A percentile compares a stretch with the other conserved stretches of the same genome.
These are phyloP conservation scores for Silene conica DNA, from an alignment of 148 eudicot species.

Conservation along the genomic window DNA sequence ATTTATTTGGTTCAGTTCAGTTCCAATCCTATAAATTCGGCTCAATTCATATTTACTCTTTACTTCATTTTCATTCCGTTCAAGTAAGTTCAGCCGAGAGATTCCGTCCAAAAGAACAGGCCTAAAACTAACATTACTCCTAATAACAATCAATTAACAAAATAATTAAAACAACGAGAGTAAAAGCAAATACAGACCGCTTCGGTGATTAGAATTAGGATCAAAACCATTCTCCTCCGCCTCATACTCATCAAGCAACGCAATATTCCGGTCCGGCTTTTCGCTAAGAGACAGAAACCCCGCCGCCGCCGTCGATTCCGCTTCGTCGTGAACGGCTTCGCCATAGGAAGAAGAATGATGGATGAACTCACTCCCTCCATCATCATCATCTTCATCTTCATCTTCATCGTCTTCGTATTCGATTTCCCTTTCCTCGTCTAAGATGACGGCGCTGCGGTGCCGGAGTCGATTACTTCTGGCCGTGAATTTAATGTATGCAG, in stretches of 20 bases:
- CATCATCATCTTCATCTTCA: conserved; percentile 29
- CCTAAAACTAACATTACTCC: neutral
- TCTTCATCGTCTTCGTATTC: conserved; percentile 8
- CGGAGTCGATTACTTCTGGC: conserved; percentile 15
- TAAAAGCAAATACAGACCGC: conserved; percentile 37
- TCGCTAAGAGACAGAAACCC: conserved; percentile 56
- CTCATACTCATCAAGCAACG: conserved; percentile 85
- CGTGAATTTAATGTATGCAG: conserved; percentile 15
- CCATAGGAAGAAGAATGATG: neutral
- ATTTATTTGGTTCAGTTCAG: no score
- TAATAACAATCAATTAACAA: neutral
- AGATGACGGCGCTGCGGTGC: conserved; percentile 9
- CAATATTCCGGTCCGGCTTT: conserved; percentile 72
- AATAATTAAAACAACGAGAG: neutral
- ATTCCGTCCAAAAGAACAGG: neutral
- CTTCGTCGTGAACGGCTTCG: conserved; percentile 28
- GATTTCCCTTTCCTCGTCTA: neutral
- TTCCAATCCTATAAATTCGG: no score
- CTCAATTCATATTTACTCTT: no score
- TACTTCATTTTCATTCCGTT: no score
- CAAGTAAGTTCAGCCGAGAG: neutral
- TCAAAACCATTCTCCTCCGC: conserved; percentile 66
- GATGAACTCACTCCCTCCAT: conserved; percentile 12
- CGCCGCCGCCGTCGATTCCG: conserved; percentile 25
- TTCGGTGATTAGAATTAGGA: conserved; percentile 64